These are phyloP conservation scores for Lyophyllum shimeji DNA, from an alignment of 768 basidiomycete genomes.

Conservation along the genomic window DNA sequence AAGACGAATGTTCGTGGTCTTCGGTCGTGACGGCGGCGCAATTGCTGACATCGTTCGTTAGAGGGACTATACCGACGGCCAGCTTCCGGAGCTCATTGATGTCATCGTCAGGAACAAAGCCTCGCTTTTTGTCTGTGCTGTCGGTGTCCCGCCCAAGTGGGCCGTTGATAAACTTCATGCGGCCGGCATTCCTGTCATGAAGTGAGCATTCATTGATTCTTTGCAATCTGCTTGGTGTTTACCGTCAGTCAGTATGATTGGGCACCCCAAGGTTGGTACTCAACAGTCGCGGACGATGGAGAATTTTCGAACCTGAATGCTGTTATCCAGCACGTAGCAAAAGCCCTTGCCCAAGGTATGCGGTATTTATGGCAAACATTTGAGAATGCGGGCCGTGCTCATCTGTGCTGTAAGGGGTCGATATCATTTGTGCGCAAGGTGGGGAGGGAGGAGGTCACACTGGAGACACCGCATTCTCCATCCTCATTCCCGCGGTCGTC, in stretches of 20 bases:
- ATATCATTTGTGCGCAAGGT: constrained; percentile 87
- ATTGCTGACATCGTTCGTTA: not conserved
- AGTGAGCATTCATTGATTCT: constrained; percentile 44
- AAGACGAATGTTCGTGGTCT: constrained; percentile 65
- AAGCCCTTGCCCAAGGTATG: constrained; percentile 70
- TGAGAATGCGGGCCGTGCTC: not conserved
- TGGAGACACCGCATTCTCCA: constrained; percentile 76
- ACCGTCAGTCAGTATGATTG: constrained; percentile 60
- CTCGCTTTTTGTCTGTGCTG: constrained; percentile 79
- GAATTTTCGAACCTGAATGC: not conserved
- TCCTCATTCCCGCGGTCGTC: constrained; percentile 80
- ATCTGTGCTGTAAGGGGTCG: constrained; percentile 54
- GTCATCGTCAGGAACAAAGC: constrained; percentile 75
- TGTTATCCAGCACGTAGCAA: constrained; percentile 57
- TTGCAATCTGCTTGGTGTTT: constrained; percentile 4
- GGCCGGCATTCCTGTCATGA: constrained; percentile 82
- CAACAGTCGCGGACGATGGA: constrained; percentile 1
- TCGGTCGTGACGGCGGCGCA: not conserved
- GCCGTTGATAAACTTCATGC: constrained; percentile 80
- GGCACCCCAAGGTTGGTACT: constrained; percentile 70
- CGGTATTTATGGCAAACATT: too few species aligned
- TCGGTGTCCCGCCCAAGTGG: constrained; percentile 83
- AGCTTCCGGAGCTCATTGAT: constrained; percentile 74
- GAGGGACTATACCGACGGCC: constrained; percentile 74
- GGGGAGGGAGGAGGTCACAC: constrained; percentile 91